phyloP scores from a whole-genome alignment of 2,329 filamentous ascomycete genomes.

The Diplodia intermedia region DNA sequence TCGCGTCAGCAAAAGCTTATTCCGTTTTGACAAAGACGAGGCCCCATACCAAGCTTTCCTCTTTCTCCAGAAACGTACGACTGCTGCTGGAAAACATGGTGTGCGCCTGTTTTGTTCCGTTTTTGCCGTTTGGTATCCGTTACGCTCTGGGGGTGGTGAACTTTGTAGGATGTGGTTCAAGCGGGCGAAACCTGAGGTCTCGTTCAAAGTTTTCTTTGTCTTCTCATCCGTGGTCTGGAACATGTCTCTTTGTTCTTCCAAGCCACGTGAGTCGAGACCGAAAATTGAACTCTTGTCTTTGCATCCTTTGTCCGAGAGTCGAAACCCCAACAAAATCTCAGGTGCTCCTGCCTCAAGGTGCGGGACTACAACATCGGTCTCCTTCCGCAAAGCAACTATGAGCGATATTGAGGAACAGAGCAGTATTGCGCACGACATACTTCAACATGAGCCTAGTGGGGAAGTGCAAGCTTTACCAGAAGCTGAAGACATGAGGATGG shows the following conservation, averaged over 20 bases:
- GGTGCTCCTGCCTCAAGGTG: background rate
- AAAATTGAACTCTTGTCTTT: background rate
- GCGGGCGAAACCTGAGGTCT: background rate
- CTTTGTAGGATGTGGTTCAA: background rate
- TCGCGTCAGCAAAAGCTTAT: background rate
- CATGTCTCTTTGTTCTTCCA: background rate
- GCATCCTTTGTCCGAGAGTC: background rate
- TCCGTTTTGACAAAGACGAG: background rate
- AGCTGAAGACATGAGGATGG: too few relatives aligned
- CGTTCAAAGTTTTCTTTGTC: background rate
- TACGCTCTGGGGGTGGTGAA: too few relatives aligned
- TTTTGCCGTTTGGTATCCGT: background rate
- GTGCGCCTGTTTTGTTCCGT: too few relatives aligned
- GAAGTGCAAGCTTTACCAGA: background rate
- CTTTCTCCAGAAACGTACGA: constrained; percentile 2
- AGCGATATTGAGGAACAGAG: background rate
- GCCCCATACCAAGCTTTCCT: background rate
- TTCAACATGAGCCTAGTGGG: background rate
- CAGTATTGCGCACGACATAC: background rate
- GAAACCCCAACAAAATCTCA: background rate
- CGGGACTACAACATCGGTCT: too few relatives aligned
- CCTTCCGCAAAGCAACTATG: background rate
- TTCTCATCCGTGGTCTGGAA: background rate
- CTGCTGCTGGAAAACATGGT: constrained; percentile 22
- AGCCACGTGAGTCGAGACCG: background rate